phyloP scores from a whole-genome alignment of 345 rosid species.

The Crucihimalaya himalaica region DNA sequence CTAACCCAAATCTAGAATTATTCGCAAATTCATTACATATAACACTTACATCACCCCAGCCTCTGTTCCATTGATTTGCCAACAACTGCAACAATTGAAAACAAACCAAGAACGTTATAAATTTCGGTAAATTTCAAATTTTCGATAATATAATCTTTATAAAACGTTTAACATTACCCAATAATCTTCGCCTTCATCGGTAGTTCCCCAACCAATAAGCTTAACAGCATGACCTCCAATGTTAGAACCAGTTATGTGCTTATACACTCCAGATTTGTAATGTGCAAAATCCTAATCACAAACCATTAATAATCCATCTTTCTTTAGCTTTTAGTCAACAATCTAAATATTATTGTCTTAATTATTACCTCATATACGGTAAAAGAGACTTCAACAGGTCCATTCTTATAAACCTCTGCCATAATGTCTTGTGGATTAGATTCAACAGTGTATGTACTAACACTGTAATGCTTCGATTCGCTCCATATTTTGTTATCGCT shows the following conservation, averaged over 20 bases:
- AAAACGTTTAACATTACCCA: slow-evolving; percentile 56
- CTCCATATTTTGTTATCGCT: slow-evolving; percentile 71
- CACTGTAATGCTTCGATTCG: slow-evolving; percentile 76
- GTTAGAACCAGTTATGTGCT: slow-evolving; percentile 67
- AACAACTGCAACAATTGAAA: slow-evolving; percentile 59
- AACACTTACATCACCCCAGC: slow-evolving; percentile 92
- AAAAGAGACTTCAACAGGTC: slow-evolving; percentile 94
- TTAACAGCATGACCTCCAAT: slow-evolving; percentile 97
- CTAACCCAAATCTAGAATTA: not conserved
- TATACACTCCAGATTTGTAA: slow-evolving; percentile 92
- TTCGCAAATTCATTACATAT: not conserved
- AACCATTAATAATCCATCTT: slow-evolving; percentile 5
- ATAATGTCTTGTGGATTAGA: slow-evolving; percentile 72
- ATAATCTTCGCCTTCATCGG: slow-evolving; percentile 80
- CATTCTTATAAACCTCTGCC: slow-evolving; percentile 85
- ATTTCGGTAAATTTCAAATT: not conserved
- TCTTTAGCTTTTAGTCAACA: not conserved
- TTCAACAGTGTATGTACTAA: slow-evolving; percentile 62
- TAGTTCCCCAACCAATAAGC: slow-evolving; percentile 96
- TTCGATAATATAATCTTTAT: not conserved
- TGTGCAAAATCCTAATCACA: slow-evolving; percentile 82
- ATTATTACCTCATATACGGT: slow-evolving; percentile 83
- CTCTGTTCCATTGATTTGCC: slow-evolving; percentile 91
- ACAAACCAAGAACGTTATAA: not conserved
- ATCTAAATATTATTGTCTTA: not conserved